Base-by-base conservation (phyloP, 2,329 filamentous ascomycete genomes). In the Talaromyces marneffei region DNA sequence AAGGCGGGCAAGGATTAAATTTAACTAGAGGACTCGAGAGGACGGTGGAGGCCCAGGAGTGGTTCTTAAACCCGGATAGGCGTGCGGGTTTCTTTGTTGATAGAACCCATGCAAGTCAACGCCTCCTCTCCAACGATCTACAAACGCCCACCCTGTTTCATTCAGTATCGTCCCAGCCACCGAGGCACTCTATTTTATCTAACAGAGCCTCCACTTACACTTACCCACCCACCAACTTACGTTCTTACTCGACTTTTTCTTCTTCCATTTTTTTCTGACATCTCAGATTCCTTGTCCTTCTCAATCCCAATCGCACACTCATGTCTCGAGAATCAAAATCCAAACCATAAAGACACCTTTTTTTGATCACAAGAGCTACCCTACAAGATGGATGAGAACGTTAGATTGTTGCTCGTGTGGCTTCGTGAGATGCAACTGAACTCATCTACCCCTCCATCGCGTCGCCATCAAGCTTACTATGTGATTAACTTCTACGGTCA, bases 391-490 rank as follows among this genome's bases (percentile, higher is more conserved):
- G 29, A 53, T 12, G 27, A n/a, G 4, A 53, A 53, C 25, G 25
- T 53, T 27, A 42, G 6, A 33, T 18, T 33, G 29, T 44, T 66
- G 35, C 54, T 66, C 31, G 53, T 35, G 52, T 62, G 62, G 50
- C 63, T 68, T 23, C 52, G 55, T 16, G 23, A 10, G 16, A 42
- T 53, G 48, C 48, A 53, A 18, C 16, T 18, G 31, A 53, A 53
- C 14, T 14, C 48, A 18, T 29, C 48, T 18, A 53, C 12, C 14
- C 27, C 48, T 53, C 27, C 48, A 4, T 10, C 18, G 8, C 48
- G 48, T 31, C 48, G 48, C 63, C 40, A 58, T 60, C 48, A 53
- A 64, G 65, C 20, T 61, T 62, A 40, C 29, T 66, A 66, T 39
- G 63, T 68, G 25, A 25, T 39, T 16, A 55, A 55, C n/a, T 64